phyloP scores from a whole-genome alignment of 345 rosid genomes.

The Reutealis trisperma region DNA sequence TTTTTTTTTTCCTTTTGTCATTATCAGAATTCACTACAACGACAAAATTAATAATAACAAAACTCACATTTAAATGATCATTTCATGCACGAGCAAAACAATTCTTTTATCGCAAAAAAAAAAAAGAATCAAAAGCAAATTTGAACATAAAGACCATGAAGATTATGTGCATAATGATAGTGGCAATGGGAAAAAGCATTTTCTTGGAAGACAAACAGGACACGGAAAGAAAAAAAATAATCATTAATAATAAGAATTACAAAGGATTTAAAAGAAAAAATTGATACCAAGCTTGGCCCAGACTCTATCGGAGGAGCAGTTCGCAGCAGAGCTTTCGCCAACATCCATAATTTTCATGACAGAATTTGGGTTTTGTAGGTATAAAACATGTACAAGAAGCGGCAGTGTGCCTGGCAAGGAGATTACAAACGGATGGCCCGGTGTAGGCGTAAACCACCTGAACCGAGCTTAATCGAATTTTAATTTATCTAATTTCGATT shows the following conservation, averaged over 20 bases:
- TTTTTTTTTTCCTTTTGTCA: too few relatives aligned
- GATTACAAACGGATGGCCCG: too few relatives aligned
- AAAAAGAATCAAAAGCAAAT: not conserved
- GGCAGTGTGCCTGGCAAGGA: too few relatives aligned
- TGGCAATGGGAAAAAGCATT: not conserved
- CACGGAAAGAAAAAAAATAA: not conserved
- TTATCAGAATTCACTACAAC: not conserved
- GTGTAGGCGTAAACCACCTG: too few relatives aligned
- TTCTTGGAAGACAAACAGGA: not conserved
- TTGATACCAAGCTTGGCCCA: constrained; percentile 59
- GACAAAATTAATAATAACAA: not conserved
- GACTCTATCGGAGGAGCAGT: constrained; percentile 29
- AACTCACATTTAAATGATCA: not conserved
- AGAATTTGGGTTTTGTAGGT: not conserved
- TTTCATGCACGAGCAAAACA: not conserved
- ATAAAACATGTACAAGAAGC: too few relatives aligned
- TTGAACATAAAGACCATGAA: not conserved
- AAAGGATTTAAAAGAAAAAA: not conserved
- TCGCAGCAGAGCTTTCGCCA: constrained; percentile 46
- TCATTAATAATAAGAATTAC: too few relatives aligned
- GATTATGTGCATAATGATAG: not conserved
- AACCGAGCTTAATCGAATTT: too few relatives aligned
- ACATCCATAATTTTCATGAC: constrained; percentile 23
- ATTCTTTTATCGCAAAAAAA: not conserved
- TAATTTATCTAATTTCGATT: too few relatives aligned